Conservation (phyloP, 1,284 basidiomycete species). For the Trametes sp. region DNA sequence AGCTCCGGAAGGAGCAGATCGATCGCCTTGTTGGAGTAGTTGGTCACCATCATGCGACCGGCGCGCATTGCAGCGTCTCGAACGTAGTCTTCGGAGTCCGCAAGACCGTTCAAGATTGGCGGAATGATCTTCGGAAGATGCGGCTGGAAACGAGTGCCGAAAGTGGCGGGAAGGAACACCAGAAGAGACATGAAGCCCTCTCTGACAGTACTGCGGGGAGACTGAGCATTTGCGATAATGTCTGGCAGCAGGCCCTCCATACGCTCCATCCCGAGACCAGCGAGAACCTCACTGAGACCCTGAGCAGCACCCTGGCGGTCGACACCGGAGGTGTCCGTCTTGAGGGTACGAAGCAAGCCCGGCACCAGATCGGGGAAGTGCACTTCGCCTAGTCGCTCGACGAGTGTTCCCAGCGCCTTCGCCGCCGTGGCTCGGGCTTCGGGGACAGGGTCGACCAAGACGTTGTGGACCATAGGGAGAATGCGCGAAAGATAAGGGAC, state of each 20-base stretch:
- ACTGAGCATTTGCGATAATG: conserved; percentile 92
- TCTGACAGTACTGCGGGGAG: conserved; percentile 89
- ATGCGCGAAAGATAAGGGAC: conserved; percentile 93
- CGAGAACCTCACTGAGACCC: conserved; percentile 95
- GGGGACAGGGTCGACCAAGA: conserved; percentile 95
- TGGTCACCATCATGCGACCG: conserved; percentile 98
- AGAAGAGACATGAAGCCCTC: conserved; percentile 99
- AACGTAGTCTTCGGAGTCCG: conserved; percentile 94
- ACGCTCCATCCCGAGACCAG: conserved; percentile 96
- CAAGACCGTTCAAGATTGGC: conserved; percentile 92
- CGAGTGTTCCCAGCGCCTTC: conserved; percentile 96
- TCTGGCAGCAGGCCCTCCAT: conserved; percentile 95
- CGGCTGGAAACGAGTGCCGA: conserved; percentile 95
- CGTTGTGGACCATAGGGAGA: conserved; percentile 91
- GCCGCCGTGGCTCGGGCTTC: conserved; percentile 98
- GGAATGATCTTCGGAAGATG: conserved; percentile 95
- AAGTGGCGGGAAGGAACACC: conserved; percentile 96
- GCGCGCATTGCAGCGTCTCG: conserved; percentile 98
- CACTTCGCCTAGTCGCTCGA: conserved; percentile 94
- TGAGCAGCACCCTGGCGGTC: conserved; percentile 98
- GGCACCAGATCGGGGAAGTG: conserved; percentile 97
- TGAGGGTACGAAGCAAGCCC: conserved; percentile 88
- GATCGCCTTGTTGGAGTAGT: conserved; percentile 93
- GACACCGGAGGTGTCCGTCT: conserved; percentile 94
- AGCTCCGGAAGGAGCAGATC: conserved; percentile 95